phyloP scores from a whole-genome alignment of 768 basidiomycete genomes.

The Pulveroboletus sp. region DNA sequence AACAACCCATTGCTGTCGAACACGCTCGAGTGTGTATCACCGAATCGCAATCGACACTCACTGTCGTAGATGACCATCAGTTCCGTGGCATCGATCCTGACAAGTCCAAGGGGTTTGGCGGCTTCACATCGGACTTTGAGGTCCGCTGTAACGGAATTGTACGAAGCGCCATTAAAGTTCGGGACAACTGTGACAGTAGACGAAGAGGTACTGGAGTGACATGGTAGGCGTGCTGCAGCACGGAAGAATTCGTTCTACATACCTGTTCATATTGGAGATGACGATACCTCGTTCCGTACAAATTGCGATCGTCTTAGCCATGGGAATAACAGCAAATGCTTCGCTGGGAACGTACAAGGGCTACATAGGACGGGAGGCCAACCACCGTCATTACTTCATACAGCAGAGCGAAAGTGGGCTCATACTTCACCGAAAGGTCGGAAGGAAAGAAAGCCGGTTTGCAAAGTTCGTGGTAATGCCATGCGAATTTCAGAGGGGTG shows the following conservation, averaged over 20 bases:
- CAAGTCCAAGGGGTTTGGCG: conserved; percentile 63
- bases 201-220: conserved; percentile 35
- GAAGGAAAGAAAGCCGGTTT: conserved; percentile 41
- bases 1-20: conserved; percentile 64
- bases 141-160: conserved; percentile 38
- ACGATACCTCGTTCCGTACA: conserved; percentile 62
- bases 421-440: conserved; percentile 64
- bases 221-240: neutral
- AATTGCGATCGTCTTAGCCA: conserved; percentile 62
- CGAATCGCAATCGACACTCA: conserved; percentile 31
- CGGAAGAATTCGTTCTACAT: conserved; percentile 18
- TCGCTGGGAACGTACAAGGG: conserved; percentile 70
- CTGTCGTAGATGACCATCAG: conserved; percentile 74
- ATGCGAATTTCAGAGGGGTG: conserved; percentile 35
- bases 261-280: conserved; percentile 69
- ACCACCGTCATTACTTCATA: neutral
- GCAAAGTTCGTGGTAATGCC: conserved; percentile 34
- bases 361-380: conserved; percentile 33
- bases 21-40: conserved; percentile 1
- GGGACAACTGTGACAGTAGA: conserved; percentile 52
- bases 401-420: conserved; percentile 1
- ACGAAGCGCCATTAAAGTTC: conserved; percentile 44
- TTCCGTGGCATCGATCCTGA: conserved; percentile 52
- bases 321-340: conserved; percentile 52
- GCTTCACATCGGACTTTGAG: conserved; percentile 59